Evolutionary conservation across 371 early-diverging fungal genomes (phyloP).

Genomic region (Gilbertella persicaria): DNA sequence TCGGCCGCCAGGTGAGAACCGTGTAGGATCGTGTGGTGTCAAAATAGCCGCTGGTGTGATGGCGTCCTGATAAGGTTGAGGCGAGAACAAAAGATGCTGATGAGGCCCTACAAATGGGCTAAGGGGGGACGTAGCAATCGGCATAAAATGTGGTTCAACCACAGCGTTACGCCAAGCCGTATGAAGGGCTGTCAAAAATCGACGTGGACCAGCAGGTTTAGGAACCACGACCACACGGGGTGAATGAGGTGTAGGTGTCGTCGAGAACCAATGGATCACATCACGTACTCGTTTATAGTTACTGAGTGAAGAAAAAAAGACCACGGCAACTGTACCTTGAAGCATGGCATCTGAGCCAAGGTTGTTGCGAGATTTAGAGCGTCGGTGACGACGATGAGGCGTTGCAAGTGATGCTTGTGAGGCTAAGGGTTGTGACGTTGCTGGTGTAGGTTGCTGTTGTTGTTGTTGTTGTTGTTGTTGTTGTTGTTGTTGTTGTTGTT

Average conservation of each 20-base stretch:
- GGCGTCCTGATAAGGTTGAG: neutral
- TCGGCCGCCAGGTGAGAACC: conserved; percentile 14
- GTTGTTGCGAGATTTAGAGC: conserved; percentile 26
- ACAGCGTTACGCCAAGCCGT: conserved; percentile 59
- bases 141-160: conserved; percentile 61
- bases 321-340: conserved; percentile 49
- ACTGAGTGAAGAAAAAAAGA: conserved; percentile 61
- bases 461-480: neutral
- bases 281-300: conserved; percentile 65
- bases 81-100: neutral
- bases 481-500: neutral
- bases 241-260: conserved; percentile 19
- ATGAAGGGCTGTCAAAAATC: conserved; percentile 65
- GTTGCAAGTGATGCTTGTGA: neutral
- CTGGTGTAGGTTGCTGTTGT: neutral
- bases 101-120: conserved; percentile 24
- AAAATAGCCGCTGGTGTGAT: neutral
- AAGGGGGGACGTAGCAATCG: conserved; percentile 64
- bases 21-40: conserved; percentile 16
- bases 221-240: conserved; percentile 67
- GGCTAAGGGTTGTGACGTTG: neutral
- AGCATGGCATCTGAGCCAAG: conserved; percentile 4
- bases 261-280: conserved; percentile 40
- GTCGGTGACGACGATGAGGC: conserved; percentile 30
- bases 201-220: conserved; percentile 71